phyloP scores from a whole-genome alignment of 2,329 filamentous ascomycete species.

The Acarospora socialis region DNA sequence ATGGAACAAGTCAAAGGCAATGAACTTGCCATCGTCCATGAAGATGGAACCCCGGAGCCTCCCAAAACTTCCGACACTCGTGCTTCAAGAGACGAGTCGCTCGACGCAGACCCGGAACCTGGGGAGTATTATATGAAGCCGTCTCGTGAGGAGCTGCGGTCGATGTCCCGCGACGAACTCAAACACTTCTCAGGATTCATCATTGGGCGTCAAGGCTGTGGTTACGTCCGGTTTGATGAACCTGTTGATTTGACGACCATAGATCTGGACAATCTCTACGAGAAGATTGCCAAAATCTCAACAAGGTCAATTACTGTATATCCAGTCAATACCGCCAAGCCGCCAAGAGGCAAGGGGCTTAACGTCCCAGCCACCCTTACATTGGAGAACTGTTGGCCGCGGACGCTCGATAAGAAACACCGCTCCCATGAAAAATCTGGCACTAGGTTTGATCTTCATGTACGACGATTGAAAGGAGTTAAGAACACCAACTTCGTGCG shows the following conservation, averaged over 20 bases:
- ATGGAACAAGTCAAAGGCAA: slow-evolving; percentile 60
- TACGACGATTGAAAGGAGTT: slow-evolving; percentile 67
- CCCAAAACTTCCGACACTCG: slow-evolving; percentile 20
- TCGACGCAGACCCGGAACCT: slow-evolving; percentile 37
- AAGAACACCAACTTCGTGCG: slow-evolving; percentile 65
- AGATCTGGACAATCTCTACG: slow-evolving; percentile 66
- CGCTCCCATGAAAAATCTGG: slow-evolving; percentile 44
- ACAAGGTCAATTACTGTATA: slow-evolving; percentile 82
- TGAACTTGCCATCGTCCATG: slow-evolving; percentile 65
- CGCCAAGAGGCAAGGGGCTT: slow-evolving; percentile 69
- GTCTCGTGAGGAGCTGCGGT: slow-evolving; percentile 55
- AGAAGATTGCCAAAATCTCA: slow-evolving; percentile 59
- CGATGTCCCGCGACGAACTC: slow-evolving; percentile 67
- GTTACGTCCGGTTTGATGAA: slow-evolving; percentile 65
- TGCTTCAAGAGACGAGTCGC: slow-evolving; percentile 15
- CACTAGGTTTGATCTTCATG: slow-evolving; percentile 63
- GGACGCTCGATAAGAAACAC: slow-evolving; percentile 46
- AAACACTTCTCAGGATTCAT: slow-evolving; percentile 60
- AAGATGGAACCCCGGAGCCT: slow-evolving; percentile 42
- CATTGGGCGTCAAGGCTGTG: slow-evolving; percentile 70
- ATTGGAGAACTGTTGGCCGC: slow-evolving; percentile 89
- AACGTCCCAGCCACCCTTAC: slow-evolving; percentile 81
- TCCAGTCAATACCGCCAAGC: slow-evolving; percentile 59
- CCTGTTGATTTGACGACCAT: slow-evolving; percentile 71
- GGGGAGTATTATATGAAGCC: slow-evolving; percentile 85